phyloP scores from a whole-genome alignment of 768 basidiomycete genomes.

The Asterophora lycoperdoides region DNA sequence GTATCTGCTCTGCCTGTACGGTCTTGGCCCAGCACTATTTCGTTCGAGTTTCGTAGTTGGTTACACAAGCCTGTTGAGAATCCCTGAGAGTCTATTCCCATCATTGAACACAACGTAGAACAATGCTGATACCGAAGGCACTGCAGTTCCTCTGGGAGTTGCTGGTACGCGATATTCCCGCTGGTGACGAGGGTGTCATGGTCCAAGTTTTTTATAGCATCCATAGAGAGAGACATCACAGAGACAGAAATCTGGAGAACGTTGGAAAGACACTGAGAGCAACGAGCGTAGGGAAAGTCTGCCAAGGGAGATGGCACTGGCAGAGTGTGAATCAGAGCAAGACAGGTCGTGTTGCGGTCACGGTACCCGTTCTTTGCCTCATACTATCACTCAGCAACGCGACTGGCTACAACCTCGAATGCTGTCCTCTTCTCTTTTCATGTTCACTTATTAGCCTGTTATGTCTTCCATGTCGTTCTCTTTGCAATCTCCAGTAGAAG shows the following conservation, averaged over 20 bases:
- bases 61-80: neutral
- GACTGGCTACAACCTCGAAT: too few relatives aligned
- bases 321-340: too few relatives aligned
- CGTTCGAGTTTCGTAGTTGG: too few relatives aligned
- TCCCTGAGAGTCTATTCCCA: too few relatives aligned
- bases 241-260: neutral
- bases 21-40: slow-evolving; percentile 10
- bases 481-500: too few relatives aligned
- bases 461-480: neutral
- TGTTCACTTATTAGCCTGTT: neutral
- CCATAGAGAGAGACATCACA: slow-evolving; percentile 7
- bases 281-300: too few relatives aligned
- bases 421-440: neutral
- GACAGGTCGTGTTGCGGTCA: neutral
- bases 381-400: too few relatives aligned
- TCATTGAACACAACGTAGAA: too few relatives aligned
- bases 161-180: neutral
- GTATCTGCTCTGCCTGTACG: slow-evolving; percentile 9
- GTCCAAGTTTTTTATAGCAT: slow-evolving; percentile 7
- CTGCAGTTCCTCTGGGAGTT: neutral
- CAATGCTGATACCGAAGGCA: neutral
- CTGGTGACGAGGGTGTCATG: slow-evolving; percentile 12
- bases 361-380: neutral
- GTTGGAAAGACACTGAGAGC: too few relatives aligned
- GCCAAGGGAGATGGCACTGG: too few relatives aligned